Base-by-base conservation (phyloP, 2,329 filamentous ascomycete species). In the Akanthomyces lecanii region DNA sequence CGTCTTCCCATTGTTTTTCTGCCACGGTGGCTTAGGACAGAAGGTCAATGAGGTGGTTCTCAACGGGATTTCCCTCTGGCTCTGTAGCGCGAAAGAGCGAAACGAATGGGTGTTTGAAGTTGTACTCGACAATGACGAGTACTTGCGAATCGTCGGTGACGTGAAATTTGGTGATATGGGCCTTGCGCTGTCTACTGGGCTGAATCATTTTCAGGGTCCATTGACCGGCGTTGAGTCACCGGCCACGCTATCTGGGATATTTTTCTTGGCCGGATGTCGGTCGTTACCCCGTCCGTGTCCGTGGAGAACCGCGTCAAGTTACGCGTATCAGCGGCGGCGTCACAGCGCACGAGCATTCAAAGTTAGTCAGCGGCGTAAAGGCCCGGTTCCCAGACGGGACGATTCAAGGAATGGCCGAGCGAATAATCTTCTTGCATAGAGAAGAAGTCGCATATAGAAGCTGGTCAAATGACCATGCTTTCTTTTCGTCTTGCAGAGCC, bases 311-410 rank as follows among this genome's bases (percentile, higher is more conserved):
- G 33, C 33, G 33, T 36, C 33, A 36, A 11, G 10, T 25, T 61
- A 47, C 58, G 50, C 58, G 58, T 61, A 61, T 61, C 28, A 16
- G 40, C 10, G 50, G 48, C 48, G n/a, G 40, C 14, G n/a, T 16
- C 16, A 38, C 33, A 11, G 51, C 33, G 30, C 33, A 38, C 51
- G 36, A 52, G 28, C 12, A 6, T 54, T 40, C 3, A 16, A 40
- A 16, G 12, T 16, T 40, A 23, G 30, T 36, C 38, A 61, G 48
- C 25, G 21, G 12, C n/a, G 48, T 23, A 28, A 50, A 50, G 47
- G 45, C 8, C 45, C 45, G 33, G 57, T 8, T 58, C 12, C 28
- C 18, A 50, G 45, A 23, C 42, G 16, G 8, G 33, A 36, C 33
- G 14, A 30, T 36, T 1, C 28, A 47, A 7, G 38, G 16, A 28